These are phyloP conservation scores for Rhizophora mangle DNA, from an alignment of 345 rosid species.

Conservation along the genomic window DNA sequence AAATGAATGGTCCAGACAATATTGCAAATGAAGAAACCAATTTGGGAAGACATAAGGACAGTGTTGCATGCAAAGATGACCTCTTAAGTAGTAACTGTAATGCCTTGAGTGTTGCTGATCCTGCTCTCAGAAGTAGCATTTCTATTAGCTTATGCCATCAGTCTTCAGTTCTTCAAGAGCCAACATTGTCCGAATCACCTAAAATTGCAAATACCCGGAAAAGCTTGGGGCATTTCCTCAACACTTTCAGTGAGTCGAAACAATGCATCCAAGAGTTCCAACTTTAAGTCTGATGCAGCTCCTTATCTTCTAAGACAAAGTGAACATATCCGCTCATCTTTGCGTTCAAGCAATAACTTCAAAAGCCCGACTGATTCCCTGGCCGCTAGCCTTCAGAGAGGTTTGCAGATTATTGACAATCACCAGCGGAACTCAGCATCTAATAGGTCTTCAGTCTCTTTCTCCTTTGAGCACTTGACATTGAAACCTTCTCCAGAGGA, in stretches of 20 bases:
- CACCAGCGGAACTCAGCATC: conserved; percentile 56
- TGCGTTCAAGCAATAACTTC: conserved; percentile 67
- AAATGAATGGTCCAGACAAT: conserved; percentile 45
- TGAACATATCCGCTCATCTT: conserved; percentile 63
- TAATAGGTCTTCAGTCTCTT: conserved; percentile 58
- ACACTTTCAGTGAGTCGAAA: conserved; percentile 49
- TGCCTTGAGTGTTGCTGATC: conserved; percentile 30
- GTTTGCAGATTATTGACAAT: conserved; percentile 75
- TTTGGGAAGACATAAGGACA: conserved; percentile 26
- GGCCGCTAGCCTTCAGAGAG: conserved; percentile 93
- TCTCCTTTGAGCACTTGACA: conserved; percentile 75
- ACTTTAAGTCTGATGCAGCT: conserved; percentile 23
- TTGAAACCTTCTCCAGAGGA: conserved; percentile 53
- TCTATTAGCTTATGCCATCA: conserved; percentile 51
- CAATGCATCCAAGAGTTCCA: conserved; percentile 42
- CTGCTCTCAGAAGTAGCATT: conserved; percentile 45
- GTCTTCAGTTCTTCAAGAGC: conserved; percentile 68
- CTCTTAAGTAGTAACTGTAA: conserved; percentile 18
- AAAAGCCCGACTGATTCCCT: conserved; percentile 70
- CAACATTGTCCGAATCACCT: conserved; percentile 83
- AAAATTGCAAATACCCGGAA: conserved; percentile 70
- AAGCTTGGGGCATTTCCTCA: conserved; percentile 54
- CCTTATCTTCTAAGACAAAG: conserved; percentile 41
- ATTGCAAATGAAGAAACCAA: conserved; percentile 46
- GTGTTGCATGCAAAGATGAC: conserved; percentile 26